Evolutionary conservation across 768 basidiomycete genomes (phyloP), one percentile per base, ranked within the genome.

Genomic region (Chalciporus chontae): DNA sequence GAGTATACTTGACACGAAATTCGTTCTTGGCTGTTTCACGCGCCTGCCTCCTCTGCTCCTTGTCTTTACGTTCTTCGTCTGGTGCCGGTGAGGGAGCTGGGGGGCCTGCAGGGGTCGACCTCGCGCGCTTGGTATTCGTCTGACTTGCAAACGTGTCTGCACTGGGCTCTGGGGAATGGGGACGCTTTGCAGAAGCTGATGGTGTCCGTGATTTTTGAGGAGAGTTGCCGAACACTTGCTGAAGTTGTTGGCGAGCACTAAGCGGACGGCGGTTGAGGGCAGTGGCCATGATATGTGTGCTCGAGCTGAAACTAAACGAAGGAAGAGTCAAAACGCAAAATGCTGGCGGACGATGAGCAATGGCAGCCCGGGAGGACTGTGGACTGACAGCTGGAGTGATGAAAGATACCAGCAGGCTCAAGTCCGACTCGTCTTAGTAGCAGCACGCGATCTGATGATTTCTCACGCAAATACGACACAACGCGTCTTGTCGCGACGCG

Each of bases 1-100:
- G 80, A 47, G 77, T 79, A 69, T 93, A 97, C 73, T 93, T 96
- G 42, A 80, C 70, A 61, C 79, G 81, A 73, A 92, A 98, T 57
- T 90, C 86, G 5, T 74, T 72, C 54, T 84, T 79, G 55, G 75
- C 75, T 51, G 75, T 73, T 55, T 82, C 78, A 24, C 80, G 75
- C 53, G 79, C 78, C 4, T 72, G 66, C 26, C 75, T 69, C 47
- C 70, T 77, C 39, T 73, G 76, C 38, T 79, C 77, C 62, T 67
- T 73, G 39, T 75, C 73, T 53, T 71, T 78, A 53, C 70, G 68
- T 40, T 70, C 63, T 18, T 72, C 66, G 36, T 76, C 70, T 5
- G 65, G 61, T 18, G 52, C 50, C 27, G 63, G 52, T 40, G 58
- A 47, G 45, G 56, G 40, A 27, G 43, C 41, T 41, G 62, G 47